Percentiles rank a stretch among this genome's conserved stretches.
phyloP scores from a whole-genome alignment of 257 asterid species.

The Paulownia fortunei region DNA sequence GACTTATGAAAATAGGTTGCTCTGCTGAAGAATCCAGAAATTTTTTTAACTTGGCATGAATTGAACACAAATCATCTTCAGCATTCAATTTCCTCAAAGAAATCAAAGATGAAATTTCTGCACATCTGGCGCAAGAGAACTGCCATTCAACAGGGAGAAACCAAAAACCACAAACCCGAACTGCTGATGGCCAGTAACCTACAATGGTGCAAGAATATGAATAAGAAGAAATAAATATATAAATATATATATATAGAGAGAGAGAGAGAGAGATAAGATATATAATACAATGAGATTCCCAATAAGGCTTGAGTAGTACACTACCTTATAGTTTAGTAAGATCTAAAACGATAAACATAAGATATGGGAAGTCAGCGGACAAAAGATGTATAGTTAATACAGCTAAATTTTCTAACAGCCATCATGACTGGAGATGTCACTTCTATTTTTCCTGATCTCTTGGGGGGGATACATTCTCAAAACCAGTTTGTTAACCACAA shows the following conservation, averaged over 20 bases:
- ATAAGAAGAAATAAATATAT: background rate
- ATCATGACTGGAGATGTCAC: background rate
- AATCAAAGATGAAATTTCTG: conserved; percentile 55
- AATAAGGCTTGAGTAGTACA: background rate
- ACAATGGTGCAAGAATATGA: conserved; percentile 24
- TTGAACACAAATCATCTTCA: conserved; percentile 56
- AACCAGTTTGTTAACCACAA: background rate
- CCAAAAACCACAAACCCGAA: conserved; percentile 95
- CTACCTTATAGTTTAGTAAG: background rate
- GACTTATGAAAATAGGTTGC: conserved; percentile 74
- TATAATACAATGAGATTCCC: background rate
- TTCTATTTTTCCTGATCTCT: background rate
- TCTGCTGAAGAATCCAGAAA: conserved; percentile 59
- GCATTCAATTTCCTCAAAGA: conserved; percentile 39
- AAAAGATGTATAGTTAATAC: background rate
- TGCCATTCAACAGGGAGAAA: conserved; percentile 87
- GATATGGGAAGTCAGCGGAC: conserved; percentile 10
- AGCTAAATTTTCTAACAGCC: background rate
- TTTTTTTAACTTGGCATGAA: conserved; percentile 54
- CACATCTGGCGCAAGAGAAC: conserved; percentile 80
- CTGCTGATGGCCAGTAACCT: conserved; percentile 96
- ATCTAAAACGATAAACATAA: conserved; percentile 7
- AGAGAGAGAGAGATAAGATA: background rate
- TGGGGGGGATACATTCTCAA: background rate
- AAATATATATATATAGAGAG: background rate